Percentiles rank a stretch among this genome's conserved stretches.
Evolutionary conservation across 1,284 basidiomycete species (phyloP).

Genomic region (Irpex lacteus): DNA sequence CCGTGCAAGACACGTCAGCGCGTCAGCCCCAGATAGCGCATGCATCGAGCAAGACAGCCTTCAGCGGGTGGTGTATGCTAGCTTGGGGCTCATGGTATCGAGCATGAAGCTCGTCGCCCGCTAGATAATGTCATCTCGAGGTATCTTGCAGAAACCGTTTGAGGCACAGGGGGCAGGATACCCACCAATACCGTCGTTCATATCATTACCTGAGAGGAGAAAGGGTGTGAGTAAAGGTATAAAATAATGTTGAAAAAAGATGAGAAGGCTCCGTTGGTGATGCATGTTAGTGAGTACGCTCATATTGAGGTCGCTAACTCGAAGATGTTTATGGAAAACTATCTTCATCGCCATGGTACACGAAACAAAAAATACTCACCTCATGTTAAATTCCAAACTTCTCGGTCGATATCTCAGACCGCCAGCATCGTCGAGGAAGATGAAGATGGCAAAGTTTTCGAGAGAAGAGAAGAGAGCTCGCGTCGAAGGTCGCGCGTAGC

Average conservation of each 20-base stretch:
- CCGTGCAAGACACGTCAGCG: neutral
- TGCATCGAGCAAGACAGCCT: conserved; percentile 14
- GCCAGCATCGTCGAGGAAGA: neutral
- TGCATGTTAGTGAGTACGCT: conserved; percentile 75
- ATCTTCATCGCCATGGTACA: conserved; percentile 49
- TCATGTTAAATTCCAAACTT: neutral
- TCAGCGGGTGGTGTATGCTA: conserved; percentile 43
- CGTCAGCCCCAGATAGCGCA: neutral
- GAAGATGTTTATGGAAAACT: conserved; percentile 50
- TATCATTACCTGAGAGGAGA: neutral
- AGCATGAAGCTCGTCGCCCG: conserved; percentile 34
- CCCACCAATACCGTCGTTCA: neutral
- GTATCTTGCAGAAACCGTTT: neutral
- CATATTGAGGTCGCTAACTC: conserved; percentile 67
- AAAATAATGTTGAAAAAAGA: conserved; percentile 8
- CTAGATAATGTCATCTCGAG: conserved; percentile 35
- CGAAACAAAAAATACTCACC: conserved; percentile 20
- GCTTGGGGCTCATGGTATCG: conserved; percentile 23
- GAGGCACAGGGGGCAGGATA: neutral
- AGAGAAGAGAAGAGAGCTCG: neutral
- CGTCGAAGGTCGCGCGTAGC: neutral
- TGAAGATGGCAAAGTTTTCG: neutral
- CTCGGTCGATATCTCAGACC: neutral
- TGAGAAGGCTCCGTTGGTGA: conserved; percentile 64
- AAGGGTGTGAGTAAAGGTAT: neutral